Base-by-base conservation (phyloP, 2,329 filamentous ascomycete genomes). In the Clonostachys rosea region DNA sequence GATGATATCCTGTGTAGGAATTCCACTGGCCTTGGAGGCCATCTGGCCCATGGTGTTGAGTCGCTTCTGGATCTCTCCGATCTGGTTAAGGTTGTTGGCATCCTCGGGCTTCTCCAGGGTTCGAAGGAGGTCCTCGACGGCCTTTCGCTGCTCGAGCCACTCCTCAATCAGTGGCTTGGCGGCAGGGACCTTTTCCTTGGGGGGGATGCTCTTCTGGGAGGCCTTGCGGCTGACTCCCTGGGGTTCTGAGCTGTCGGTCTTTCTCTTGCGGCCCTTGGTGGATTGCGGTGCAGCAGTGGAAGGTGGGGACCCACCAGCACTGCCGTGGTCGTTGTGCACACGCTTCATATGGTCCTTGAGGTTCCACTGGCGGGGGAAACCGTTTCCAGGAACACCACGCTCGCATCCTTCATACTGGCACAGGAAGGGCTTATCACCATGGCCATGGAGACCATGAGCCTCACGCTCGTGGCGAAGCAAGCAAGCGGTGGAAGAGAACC, bases 341-440 rank as follows among this genome's bases (percentile, higher is more conserved):
- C 92, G 86, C 71, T 90, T 89, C 91, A 96, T 96, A 76, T 97
- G 92, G 70, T 97, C 92, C 67, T 87, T 85, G 46, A 96, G 80
- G 70, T 97, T 97, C 89, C 94, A 97, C 59, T 91, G 86, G 58
- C 92, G 86, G 36, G 91, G 92, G 62, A 97, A 97, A 57, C 92
- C 92, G 64, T 92, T 90, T 58, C 90, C 91, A 20, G 81, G 74
- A 34, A 86, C 75, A 49, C 89, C 84, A 54, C 92, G 86, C 61
- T 96, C 91, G 61, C 92, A 97, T 51, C 89, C 90, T 30, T 86
- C 78, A 67, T 92, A 94, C 50, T 84, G 82, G 79, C 92, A 97
- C 45, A 94, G 81, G 64, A 92, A 91, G 13, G 92, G 91, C 69
- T 95, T 92, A 60, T 92, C 87, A 52, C 91, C 91, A 58, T 96